A percentile compares a stretch with the other conserved stretches of the same genome.
Evolutionary conservation across 306 rosid species (phyloP).

Genomic region (Cucurbita moschata): DNA sequence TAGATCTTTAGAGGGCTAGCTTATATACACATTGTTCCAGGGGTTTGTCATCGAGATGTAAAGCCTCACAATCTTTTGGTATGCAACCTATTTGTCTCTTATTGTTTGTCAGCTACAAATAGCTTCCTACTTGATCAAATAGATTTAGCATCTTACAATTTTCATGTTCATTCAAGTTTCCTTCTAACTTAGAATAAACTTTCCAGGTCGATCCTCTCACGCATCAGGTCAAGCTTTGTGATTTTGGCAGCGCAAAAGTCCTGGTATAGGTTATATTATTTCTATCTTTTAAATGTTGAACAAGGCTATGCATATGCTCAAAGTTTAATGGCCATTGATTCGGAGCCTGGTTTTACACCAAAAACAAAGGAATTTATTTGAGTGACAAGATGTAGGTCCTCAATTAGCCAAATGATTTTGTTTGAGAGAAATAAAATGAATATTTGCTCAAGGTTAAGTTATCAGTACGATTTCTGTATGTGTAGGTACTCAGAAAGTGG

Average conservation of each 20-base stretch:
- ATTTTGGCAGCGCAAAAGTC: slow-evolving; percentile 92
- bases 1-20: slow-evolving; percentile 91
- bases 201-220: slow-evolving; percentile 78
- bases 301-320: neutral
- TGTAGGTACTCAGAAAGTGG: neutral
- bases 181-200: slow-evolving; percentile 1
- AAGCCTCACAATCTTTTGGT: slow-evolving; percentile 95
- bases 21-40: slow-evolving; percentile 79
- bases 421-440: neutral
- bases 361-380: neutral
- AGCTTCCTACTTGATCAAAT: neutral
- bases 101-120: neutral
- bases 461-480: neutral
- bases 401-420: neutral
- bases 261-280: slow-evolving; percentile 38
- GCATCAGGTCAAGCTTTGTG: slow-evolving; percentile 91
- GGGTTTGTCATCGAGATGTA: slow-evolving; percentile 87
- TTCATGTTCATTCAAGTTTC: neutral
- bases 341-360: neutral
- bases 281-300: neutral
- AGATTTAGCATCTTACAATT: neutral
- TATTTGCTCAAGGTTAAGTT: neutral
- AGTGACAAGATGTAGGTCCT: neutral
- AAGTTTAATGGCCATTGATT: neutral
- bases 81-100: slow-evolving; percentile 10